phyloP scores from a whole-genome alignment of 768 basidiomycete genomes.

The Kondoa subrosea region DNA sequence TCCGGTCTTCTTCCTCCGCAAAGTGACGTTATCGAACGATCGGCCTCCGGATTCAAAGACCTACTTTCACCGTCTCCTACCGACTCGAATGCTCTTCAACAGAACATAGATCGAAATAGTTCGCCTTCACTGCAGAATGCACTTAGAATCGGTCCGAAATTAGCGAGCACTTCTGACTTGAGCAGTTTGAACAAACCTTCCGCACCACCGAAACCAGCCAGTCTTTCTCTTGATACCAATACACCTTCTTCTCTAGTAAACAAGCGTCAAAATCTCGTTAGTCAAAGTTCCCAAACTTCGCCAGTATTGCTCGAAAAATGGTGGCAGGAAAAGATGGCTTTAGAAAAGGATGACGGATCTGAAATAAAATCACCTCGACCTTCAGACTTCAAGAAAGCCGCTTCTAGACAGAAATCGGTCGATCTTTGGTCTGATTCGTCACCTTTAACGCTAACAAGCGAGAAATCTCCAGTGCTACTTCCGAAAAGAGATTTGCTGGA shows the following conservation, averaged over 20 bases:
- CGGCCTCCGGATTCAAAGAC: conserved; percentile 1
- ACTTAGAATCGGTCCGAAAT: not conserved
- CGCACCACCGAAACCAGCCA: not conserved
- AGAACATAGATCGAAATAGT: not conserved
- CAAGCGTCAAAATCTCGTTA: conserved; percentile 15
- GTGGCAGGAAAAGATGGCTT: conserved; percentile 8
- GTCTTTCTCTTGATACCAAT: not conserved
- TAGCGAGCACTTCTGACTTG: not conserved
- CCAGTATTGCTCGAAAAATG: conserved; percentile 23
- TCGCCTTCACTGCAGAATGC: not conserved
- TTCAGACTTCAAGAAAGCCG: not conserved
- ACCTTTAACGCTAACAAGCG: not conserved
- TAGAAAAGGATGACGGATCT: not conserved
- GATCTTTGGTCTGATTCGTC: not conserved
- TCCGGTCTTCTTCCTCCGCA: not conserved
- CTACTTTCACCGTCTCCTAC: not conserved
- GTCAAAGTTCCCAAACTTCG: conserved; percentile 24
- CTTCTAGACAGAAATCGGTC: not conserved
- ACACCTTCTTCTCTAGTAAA: not conserved
- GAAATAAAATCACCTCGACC: not conserved
- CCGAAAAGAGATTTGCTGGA: not conserved
- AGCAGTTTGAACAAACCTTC: not conserved
- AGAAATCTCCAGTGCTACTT: not conserved
- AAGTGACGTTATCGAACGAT: not conserved
- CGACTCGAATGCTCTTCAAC: not conserved